phyloP scores from a whole-genome alignment of 345 rosid genomes.

The Microcos paniculata region DNA sequence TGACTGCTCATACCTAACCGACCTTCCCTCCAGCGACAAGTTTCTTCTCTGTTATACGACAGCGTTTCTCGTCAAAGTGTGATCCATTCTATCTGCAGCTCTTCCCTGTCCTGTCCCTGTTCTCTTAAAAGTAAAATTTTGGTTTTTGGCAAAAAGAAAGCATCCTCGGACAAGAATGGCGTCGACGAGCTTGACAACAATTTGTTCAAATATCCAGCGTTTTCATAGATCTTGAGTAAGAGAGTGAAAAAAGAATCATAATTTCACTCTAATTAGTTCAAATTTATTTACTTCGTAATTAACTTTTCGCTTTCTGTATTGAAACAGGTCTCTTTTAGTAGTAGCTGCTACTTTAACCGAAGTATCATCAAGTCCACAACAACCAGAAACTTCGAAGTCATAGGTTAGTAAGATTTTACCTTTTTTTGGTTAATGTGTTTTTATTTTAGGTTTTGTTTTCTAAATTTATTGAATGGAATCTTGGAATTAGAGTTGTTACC shows the following conservation, averaged over 20 bases:
- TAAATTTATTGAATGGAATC: neutral
- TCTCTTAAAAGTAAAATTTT: neutral
- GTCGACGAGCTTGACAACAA: slow-evolving; percentile 13
- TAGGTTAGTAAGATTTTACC: neutral
- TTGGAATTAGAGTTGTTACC: slow-evolving; percentile 9
- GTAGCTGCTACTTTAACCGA: slow-evolving; percentile 7
- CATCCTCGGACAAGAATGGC: slow-evolving; percentile 17
- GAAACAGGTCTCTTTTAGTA: slow-evolving; percentile 7
- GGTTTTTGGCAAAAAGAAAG: no score
- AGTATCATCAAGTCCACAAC: neutral
- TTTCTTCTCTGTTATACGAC: neutral
- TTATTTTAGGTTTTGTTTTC: neutral
- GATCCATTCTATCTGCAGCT: neutral
- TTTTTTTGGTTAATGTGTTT: neutral
- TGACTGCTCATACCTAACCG: neutral
- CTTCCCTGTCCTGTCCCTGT: neutral
- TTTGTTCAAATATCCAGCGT: slow-evolving; percentile 15
- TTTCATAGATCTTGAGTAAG: slow-evolving; percentile 20
- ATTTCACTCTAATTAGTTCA: neutral
- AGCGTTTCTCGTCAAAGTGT: neutral
- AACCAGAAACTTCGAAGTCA: neutral
- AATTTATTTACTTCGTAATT: neutral
- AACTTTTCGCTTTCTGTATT: neutral
- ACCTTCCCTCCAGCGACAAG: neutral
- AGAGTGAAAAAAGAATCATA: neutral